Evolutionary conservation across 495 filamentous ascomycete genomes (phyloP).

Genomic region (Recurvomyces mirabilis): DNA sequence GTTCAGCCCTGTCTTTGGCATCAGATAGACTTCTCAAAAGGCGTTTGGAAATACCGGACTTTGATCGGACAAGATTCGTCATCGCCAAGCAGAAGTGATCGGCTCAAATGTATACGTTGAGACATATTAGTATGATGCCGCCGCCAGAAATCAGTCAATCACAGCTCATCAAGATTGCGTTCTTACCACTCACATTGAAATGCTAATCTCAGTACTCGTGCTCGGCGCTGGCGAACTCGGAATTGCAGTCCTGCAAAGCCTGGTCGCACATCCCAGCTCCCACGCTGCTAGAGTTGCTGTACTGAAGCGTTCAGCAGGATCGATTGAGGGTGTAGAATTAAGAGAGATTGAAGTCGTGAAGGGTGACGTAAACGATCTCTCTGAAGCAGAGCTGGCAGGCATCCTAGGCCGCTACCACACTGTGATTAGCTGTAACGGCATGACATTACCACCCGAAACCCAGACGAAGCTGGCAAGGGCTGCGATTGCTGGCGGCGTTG

Average conservation of each 20-base stretch:
- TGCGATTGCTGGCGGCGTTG: slow-evolving; percentile 34
- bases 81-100: too few relatives aligned
- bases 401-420: slow-evolving; percentile 40
- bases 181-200: too few relatives aligned
- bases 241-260: slow-evolving; percentile 33
- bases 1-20: too few relatives aligned
- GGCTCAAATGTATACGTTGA: too few relatives aligned
- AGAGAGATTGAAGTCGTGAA: background rate
- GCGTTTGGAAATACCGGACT: too few relatives aligned
- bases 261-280: slow-evolving; percentile 35
- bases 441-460: slow-evolving; percentile 39
- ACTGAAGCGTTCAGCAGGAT: background rate
- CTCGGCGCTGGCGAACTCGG: slow-evolving; percentile 51
- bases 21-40: too few relatives aligned
- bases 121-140: too few relatives aligned
- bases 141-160: too few relatives aligned
- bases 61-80: too few relatives aligned
- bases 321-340: too few relatives aligned
- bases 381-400: slow-evolving; percentile 28
- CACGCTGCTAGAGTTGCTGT: slow-evolving; percentile 16
- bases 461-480: slow-evolving; percentile 42
- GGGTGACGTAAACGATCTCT: background rate
- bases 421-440: slow-evolving; percentile 46
- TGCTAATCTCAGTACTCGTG: slow-evolving; percentile 43
- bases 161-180: too few relatives aligned